Conservation (phyloP, 768 basidiomycete species). For the Suillus paluster region DNA sequence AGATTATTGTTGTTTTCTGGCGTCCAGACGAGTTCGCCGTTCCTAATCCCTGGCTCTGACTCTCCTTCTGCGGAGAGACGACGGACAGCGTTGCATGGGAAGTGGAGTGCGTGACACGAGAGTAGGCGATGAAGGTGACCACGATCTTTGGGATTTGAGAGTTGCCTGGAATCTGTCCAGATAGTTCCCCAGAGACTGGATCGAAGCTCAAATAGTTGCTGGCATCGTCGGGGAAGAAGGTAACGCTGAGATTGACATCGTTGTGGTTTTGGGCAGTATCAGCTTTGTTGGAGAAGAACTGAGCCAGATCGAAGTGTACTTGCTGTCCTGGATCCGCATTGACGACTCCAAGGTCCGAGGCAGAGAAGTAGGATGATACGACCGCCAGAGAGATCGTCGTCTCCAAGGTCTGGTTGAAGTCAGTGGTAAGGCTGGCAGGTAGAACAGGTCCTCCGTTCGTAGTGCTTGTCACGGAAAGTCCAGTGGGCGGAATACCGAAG, state of each 20-base stretch:
- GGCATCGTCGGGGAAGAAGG: conserved; percentile 56
- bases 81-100: conserved; percentile 67
- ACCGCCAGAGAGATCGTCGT: conserved; percentile 69
- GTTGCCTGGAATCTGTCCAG: conserved; percentile 59
- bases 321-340: conserved; percentile 53
- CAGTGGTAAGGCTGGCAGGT: conserved; percentile 64
- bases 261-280: conserved; percentile 35
- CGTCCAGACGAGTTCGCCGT: conserved; percentile 49
- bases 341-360: conserved; percentile 58
- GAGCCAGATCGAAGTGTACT: conserved; percentile 57
- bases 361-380: conserved; percentile 74
- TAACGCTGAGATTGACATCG: conserved; percentile 57
- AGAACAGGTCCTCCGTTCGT: conserved; percentile 44
- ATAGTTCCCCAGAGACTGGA: conserved; percentile 45
- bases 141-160: conserved; percentile 46
- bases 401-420: conserved; percentile 68
- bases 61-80: conserved; percentile 44
- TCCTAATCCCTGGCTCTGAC: conserved; percentile 37
- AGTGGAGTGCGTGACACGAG: conserved; percentile 65
- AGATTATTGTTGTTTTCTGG: conserved; percentile 55
- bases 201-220: conserved; percentile 60
- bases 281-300: conserved; percentile 56
- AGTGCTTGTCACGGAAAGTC: conserved; percentile 30
- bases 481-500: conserved; percentile 63
- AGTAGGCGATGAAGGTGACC: conserved; percentile 72